Percentiles rank a stretch among this genome's conserved stretches.
phyloP scores from a whole-genome alignment of 176 grass and related monocot species.

The Oryza glumipatula region DNA sequence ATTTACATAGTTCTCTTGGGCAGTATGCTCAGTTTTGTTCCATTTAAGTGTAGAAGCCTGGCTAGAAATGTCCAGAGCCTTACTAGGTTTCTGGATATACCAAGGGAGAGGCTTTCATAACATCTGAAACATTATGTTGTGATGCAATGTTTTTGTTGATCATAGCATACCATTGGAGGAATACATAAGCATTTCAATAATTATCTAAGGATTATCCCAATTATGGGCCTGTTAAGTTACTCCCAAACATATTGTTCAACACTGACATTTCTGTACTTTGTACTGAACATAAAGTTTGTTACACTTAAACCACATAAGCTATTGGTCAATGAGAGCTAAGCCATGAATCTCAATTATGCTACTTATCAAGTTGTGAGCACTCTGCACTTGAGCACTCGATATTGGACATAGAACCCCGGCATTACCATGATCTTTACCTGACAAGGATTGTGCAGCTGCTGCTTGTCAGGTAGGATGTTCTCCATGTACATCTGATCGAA shows the following conservation, averaged over 20 bases:
- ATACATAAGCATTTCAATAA: background rate
- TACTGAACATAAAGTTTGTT: conserved; percentile 18
- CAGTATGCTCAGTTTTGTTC: conserved; percentile 25
- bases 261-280: conserved; percentile 20
- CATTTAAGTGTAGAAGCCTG: conserved; percentile 6
- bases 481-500: conserved; percentile 91
- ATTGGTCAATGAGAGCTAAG: conserved; percentile 14
- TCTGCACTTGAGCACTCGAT: conserved; percentile 80
- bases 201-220: background rate
- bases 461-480: conserved; percentile 58
- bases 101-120: background rate
- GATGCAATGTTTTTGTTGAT: conserved; percentile 29
- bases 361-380: conserved; percentile 53
- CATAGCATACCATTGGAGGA: conserved; percentile 28
- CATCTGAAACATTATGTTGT: conserved; percentile 30
- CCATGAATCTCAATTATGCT: conserved; percentile 32
- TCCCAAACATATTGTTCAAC: conserved; percentile 28
- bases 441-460: conserved; percentile 36
- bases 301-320: conserved; percentile 21
- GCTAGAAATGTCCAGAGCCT: conserved; percentile 6
- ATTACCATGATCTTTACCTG: conserved; percentile 79
- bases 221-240: conserved; percentile 5
- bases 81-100: conserved; percentile 15
- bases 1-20: conserved; percentile 30
- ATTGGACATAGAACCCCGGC: conserved; percentile 85